A percentile compares a stretch with the other conserved stretches of the same genome.
phyloP scores from a whole-genome alignment of 164 flowering plant genomes.

The Berberis thunbergii region DNA sequence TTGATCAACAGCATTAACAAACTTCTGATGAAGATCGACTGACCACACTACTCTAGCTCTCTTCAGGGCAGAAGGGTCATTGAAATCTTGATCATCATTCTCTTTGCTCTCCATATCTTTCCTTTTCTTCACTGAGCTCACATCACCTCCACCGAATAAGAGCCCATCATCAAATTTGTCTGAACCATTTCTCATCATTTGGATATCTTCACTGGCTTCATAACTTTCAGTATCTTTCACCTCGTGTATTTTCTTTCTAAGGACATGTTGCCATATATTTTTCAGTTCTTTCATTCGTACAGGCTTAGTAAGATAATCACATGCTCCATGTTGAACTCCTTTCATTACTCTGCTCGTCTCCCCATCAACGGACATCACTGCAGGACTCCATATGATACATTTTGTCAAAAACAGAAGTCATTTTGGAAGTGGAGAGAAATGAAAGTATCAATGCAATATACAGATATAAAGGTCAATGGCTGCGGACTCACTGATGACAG shows the following conservation, averaged over 20 bases:
- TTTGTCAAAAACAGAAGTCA: constrained; percentile 2
- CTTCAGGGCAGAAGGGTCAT: constrained; percentile 52
- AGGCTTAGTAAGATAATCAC: constrained; percentile 94
- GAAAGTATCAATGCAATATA: neutral
- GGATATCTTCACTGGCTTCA: constrained; percentile 42
- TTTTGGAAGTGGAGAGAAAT: neutral
- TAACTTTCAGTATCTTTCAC: constrained; percentile 54
- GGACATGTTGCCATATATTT: constrained; percentile 97
- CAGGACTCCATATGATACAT: constrained; percentile 9
- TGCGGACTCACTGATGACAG: constrained; percentile 26
- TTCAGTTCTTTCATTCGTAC: constrained; percentile 90
- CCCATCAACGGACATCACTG: constrained; percentile 99
- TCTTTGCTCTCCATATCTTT: constrained; percentile 51
- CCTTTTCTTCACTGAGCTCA: constrained; percentile 42
- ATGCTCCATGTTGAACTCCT: constrained; percentile 97
- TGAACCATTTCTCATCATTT: constrained; percentile 31
- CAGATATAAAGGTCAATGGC: neutral
- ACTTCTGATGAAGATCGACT: constrained; percentile 86
- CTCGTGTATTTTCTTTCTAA: constrained; percentile 75
- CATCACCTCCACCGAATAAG: constrained; percentile 37
- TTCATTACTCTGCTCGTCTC: constrained; percentile 96
- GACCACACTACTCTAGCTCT: constrained; percentile 92
- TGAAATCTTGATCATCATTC: constrained; percentile 43
- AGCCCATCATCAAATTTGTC: constrained; percentile 41
- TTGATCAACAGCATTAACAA: constrained; percentile 83